A percentile compares a stretch with the other conserved stretches of the same genome.
phyloP scores from a whole-genome alignment of 352 stramenopile genomes.

The Phytophthora boehmeriae region DNA sequence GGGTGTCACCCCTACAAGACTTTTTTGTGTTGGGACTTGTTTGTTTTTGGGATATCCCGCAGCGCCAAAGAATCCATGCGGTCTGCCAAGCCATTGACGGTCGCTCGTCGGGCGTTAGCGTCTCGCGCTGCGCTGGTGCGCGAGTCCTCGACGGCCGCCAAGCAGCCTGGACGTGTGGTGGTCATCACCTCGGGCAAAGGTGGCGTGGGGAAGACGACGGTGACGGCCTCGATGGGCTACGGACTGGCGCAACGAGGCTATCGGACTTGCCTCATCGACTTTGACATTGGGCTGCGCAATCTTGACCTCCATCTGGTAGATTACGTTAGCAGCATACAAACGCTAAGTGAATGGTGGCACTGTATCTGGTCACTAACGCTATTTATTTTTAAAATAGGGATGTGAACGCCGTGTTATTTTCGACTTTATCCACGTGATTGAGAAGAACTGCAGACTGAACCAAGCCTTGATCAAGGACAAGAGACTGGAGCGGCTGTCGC shows the following conservation, averaged over 20 bases:
- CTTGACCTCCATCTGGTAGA: conserved; percentile 89
- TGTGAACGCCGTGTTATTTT: conserved; percentile 94
- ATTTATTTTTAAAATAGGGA: conserved; percentile 25
- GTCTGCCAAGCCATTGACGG: too few relatives aligned
- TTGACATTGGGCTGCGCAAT: conserved; percentile 94
- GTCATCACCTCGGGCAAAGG: conserved; percentile 93
- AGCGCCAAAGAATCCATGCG: too few relatives aligned
- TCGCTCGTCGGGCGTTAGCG: neutral
- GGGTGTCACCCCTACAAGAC: too few relatives aligned
- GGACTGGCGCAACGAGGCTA: conserved; percentile 83
- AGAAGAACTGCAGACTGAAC: conserved; percentile 88
- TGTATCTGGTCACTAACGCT: conserved; percentile 8
- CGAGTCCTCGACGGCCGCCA: conserved; percentile 13
- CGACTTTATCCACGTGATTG: conserved; percentile 94
- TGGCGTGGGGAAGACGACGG: conserved; percentile 93
- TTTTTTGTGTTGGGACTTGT: neutral
- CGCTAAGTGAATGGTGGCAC: neutral
- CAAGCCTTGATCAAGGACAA: conserved; percentile 94
- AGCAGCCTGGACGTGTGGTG: conserved; percentile 70
- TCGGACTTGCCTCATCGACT: conserved; percentile 93
- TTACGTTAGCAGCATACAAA: conserved; percentile 13
- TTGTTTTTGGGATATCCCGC: neutral
- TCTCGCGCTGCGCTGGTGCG: conserved; percentile 14
- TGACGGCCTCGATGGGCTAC: conserved; percentile 88
- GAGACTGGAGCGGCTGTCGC: conserved; percentile 77